A percentile compares a stretch with the other conserved stretches of the same genome.
Conservation (phyloP, 176 grass and related monocot species). For the Avena eriantha region DNA sequence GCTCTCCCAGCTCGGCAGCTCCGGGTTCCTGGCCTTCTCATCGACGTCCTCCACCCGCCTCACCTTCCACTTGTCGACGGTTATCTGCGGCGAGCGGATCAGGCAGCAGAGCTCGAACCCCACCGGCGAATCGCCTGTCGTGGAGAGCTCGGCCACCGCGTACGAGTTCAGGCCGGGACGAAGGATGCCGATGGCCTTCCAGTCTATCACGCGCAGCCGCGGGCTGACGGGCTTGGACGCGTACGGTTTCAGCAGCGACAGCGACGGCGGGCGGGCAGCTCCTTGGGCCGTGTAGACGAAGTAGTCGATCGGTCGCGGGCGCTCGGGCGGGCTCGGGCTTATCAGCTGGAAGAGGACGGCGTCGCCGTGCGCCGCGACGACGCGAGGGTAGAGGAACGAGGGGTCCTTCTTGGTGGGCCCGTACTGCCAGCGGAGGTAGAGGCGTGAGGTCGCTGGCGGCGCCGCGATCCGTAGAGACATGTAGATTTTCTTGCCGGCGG, state of each 20-base stretch:
- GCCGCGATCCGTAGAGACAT: background rate
- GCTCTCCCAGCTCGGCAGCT: background rate
- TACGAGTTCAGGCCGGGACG: background rate
- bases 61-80: background rate
- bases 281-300: background rate
- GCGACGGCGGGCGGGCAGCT: background rate
- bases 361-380: background rate
- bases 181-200: background rate
- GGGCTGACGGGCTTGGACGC: background rate
- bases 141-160: constrained; percentile 3
- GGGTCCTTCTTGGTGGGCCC: background rate
- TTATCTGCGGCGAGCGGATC: background rate
- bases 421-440: background rate
- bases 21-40: background rate
- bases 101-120: background rate
- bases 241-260: background rate
- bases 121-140: background rate
- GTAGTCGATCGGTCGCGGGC: background rate
- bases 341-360: constrained; percentile 7
- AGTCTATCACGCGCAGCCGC: background rate
- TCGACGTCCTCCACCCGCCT: background rate
- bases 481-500: background rate
- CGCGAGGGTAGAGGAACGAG: background rate
- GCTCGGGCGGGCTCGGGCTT: no score
- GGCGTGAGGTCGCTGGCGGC: constrained; percentile 11